A percentile compares a stretch with the other conserved stretches of the same genome.
Conservation (phyloP, 106 monocot species). For the Acanthochlamys bracteata region DNA sequence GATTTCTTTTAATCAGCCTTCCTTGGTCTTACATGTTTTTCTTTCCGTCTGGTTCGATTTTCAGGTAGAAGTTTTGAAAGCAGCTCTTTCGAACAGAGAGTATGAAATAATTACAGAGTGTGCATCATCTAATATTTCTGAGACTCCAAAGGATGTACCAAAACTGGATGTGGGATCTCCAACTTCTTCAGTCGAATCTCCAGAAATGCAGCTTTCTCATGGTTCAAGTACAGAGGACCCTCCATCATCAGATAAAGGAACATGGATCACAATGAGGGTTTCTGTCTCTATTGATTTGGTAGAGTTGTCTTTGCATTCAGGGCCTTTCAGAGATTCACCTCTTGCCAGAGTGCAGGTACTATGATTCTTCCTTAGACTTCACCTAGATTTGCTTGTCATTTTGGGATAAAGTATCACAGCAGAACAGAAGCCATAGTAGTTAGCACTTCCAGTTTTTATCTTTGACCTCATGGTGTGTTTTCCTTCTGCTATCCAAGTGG, state of each 20-base stretch:
- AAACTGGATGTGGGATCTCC: conserved; percentile 29
- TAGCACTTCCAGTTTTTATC: no score
- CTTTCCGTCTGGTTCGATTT: background rate
- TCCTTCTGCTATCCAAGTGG: no score
- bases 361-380: background rate
- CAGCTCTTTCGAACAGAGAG: conserved; percentile 79
- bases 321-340: conserved; percentile 63
- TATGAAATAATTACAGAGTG: conserved; percentile 95
- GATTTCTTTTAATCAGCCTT: background rate
- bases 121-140: conserved; percentile 75
- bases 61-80: conserved; percentile 74
- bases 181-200: conserved; percentile 13
- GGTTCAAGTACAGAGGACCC: conserved; percentile 14
- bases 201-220: conserved; percentile 19
- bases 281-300: conserved; percentile 54
- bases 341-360: conserved; percentile 77
- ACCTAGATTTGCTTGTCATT: background rate
- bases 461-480: no score
- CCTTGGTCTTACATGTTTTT: background rate
- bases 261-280: conserved; percentile 69
- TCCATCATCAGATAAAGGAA: conserved; percentile 16
- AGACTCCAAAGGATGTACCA: conserved; percentile 62
- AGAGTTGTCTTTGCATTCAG: conserved; percentile 80
- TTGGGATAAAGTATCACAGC: no score
- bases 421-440: no score